Conservation (phyloP, 306 rosid genomes). For the Medicago lupulina region DNA sequence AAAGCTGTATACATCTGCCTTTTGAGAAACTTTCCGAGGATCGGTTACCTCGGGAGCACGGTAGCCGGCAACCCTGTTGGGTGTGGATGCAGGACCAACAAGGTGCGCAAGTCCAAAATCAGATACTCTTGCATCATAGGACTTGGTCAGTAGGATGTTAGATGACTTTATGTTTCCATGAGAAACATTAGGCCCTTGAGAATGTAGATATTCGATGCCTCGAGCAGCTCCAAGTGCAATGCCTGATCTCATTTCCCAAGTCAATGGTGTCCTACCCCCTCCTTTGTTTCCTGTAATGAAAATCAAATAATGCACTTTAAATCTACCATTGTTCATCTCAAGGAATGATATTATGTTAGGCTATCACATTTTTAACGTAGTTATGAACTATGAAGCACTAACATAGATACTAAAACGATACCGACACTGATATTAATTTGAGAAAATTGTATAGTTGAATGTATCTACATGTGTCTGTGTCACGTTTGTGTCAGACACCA, state of each 20-base stretch:
- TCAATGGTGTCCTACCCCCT: slow-evolving; percentile 67
- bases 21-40: slow-evolving; percentile 67
- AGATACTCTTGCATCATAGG: slow-evolving; percentile 67
- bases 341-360: slow-evolving; percentile 4
- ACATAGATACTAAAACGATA: too few relatives aligned
- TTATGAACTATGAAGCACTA: neutral
- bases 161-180: slow-evolving; percentile 79
- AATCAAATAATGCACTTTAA: slow-evolving; percentile 16
- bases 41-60: slow-evolving; percentile 77
- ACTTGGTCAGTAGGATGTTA: slow-evolving; percentile 63
- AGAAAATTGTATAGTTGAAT: too few relatives aligned
- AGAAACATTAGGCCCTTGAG: slow-evolving; percentile 60
- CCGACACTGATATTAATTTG: too few relatives aligned
- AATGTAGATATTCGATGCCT: slow-evolving; percentile 66
- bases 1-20: slow-evolving; percentile 74
- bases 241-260: slow-evolving; percentile 65
- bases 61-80: slow-evolving; percentile 66
- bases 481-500: too few relatives aligned
- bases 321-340: slow-evolving; percentile 12
- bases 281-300: slow-evolving; percentile 62
- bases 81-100: slow-evolving; percentile 70
- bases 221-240: slow-evolving; percentile 72
- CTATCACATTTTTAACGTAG: slow-evolving; percentile 10
- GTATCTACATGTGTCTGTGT: too few relatives aligned
- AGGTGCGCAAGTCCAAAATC: slow-evolving; percentile 74